phyloP scores from a whole-genome alignment of 2,329 filamentous ascomycete genomes.

The Aspergillus sp. region DNA sequence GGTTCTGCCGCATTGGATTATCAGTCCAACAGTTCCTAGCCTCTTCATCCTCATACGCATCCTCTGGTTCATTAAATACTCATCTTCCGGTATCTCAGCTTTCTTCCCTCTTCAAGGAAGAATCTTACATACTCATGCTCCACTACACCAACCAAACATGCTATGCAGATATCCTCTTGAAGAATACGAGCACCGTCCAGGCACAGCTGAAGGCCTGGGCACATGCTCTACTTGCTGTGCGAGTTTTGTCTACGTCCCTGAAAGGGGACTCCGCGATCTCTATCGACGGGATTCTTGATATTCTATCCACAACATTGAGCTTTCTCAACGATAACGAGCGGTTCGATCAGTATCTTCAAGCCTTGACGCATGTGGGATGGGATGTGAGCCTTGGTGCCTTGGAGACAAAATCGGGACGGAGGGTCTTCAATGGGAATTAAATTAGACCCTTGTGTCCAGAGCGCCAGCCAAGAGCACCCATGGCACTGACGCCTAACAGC shows the following conservation, averaged over 20 bases:
- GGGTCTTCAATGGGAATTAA: constrained; percentile 23
- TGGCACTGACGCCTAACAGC: background rate
- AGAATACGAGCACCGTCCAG: constrained; percentile 52
- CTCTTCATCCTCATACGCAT: constrained; percentile 10
- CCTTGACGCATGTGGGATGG: constrained; percentile 59
- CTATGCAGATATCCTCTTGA: constrained; percentile 62
- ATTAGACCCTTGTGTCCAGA: background rate
- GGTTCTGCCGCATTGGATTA: constrained; percentile 56
- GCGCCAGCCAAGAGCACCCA: background rate
- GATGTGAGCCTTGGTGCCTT: constrained; percentile 63
- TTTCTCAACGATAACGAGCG: constrained; percentile 39
- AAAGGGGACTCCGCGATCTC: background rate
- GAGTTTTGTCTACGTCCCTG: constrained; percentile 12
- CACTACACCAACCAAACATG: constrained; percentile 31
- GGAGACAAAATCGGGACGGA: constrained; percentile 60
- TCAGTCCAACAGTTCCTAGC: constrained; percentile 38
- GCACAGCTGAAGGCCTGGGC: constrained; percentile 63
- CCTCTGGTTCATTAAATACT: constrained; percentile 27
- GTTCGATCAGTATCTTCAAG: constrained; percentile 47
- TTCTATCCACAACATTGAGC: constrained; percentile 44
- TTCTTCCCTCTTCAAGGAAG: constrained; percentile 50
- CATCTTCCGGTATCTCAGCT: constrained; percentile 48
- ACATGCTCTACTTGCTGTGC: constrained; percentile 56
- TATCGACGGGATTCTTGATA: constrained; percentile 24
- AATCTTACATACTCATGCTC: constrained; percentile 64